Evolutionary conservation across 768 basidiomycete species (phyloP), one percentile per base, ranked within the genome.

Genomic region (Pisolithus orientalis): DNA sequence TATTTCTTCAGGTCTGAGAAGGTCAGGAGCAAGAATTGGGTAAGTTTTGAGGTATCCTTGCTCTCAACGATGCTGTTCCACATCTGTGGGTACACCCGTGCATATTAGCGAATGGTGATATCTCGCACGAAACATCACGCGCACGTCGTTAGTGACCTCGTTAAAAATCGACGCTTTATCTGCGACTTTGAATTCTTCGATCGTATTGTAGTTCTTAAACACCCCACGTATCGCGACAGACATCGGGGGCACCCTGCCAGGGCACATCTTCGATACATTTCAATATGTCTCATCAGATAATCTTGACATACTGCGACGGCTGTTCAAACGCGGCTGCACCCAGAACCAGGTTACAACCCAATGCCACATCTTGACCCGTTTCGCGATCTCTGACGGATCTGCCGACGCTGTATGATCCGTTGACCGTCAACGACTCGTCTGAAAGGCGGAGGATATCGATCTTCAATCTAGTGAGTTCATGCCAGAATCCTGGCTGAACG

Each of bases 1-100:
- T 96, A 97, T 68, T 94, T 97, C 78, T 98, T 99, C 59, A 99
- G 83, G 69, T 99, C 96, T 0, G 96, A 91, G 60, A 85, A 98
- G 0, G 94, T 93, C 60, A 99, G 87, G 47, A 96, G 75, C 21
- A 98, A 75, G 72, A 97, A 97, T 4, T 79, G 79, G 51, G 79
- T 88, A 39, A 97, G 74, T 11, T 75, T 68, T 5, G 79, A 64
- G 0, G 82, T 72, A 55, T 82, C 75, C 42, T 77, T 77, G 50
- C 74, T 78, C 29, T 72, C 64, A 43, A 74, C 55, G 57, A 85
- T 79, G 56, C 76, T 72, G 38, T 83, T 69, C 87, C 86, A 90
- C 59, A 91, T 87, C 86, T 90, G 58, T 0, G 39, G 14, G 51
- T 32, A 16, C 39, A 31, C 28, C 5, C 13, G 39, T 39, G 21